Percentiles rank a stretch among this genome's conserved stretches.
Conservation (phyloP, 805 yeast genomes). For the Pichia sporocuriosa region DNA sequence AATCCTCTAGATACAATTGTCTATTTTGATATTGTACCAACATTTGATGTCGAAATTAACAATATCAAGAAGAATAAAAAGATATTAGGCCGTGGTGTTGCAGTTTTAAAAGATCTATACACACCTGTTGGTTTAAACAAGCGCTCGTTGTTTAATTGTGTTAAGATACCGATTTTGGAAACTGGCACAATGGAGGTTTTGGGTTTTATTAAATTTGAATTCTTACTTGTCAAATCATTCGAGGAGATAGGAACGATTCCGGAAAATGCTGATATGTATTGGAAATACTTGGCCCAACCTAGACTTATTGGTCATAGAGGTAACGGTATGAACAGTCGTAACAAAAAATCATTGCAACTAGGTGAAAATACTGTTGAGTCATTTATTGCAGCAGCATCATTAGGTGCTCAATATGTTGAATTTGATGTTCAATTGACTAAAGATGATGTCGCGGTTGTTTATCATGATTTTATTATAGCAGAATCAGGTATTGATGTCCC, state of each 20-base stretch:
- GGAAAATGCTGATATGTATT: conserved; percentile 70
- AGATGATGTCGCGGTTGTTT: conserved; percentile 85
- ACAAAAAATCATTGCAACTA: conserved; percentile 71
- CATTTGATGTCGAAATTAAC: conserved; percentile 44
- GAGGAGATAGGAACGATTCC: conserved; percentile 59
- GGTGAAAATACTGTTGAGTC: conserved; percentile 96
- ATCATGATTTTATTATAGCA: conserved; percentile 90
- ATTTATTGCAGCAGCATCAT: conserved; percentile 90
- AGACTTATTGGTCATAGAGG: conserved; percentile 96
- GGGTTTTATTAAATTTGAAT: conserved; percentile 74
- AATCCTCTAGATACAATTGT: conserved; percentile 49
- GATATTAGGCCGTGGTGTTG: conserved; percentile 80
- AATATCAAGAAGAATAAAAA: conserved; percentile 21
- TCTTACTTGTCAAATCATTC: conserved; percentile 66
- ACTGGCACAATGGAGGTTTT: conserved; percentile 62
- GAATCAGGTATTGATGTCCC: conserved; percentile 96
- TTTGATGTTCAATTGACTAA: conserved; percentile 94
- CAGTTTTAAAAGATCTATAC: conserved; percentile 52
- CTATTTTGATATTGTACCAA: conserved; percentile 83
- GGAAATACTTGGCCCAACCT: conserved; percentile 85
- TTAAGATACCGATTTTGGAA: conserved; percentile 73
- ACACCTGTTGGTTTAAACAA: conserved; percentile 63
- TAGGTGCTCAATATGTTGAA: conserved; percentile 95
- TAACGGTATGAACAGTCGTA: conserved; percentile 75
- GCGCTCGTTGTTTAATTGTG: conserved; percentile 56